Conservation (phyloP, 2,329 filamentous ascomycete genomes). For the Cercospora sojina region DNA sequence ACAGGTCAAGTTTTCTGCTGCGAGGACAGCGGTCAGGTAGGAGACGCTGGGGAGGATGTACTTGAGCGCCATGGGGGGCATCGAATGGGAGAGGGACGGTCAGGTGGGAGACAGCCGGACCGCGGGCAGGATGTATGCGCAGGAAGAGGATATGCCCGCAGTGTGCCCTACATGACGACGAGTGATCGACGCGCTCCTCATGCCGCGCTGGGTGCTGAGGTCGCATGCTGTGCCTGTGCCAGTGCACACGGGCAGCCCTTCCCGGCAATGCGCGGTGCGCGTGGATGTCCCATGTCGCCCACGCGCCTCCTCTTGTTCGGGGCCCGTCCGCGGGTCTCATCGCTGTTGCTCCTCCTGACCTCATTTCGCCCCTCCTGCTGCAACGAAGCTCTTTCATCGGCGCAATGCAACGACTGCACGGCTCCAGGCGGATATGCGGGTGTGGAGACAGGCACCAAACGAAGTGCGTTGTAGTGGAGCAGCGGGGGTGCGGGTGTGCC, state of each 20-base stretch:
- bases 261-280: neutral
- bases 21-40: constrained; percentile 7
- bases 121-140: neutral
- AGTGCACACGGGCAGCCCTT: neutral
- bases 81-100: neutral
- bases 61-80: constrained; percentile 14
- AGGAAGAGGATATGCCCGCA: neutral
- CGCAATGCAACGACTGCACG: neutral
- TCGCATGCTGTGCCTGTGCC: neutral
- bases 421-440: neutral
- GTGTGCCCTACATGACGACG: neutral
- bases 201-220: neutral
- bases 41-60: constrained; percentile 13
- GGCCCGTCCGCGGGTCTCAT: neutral
- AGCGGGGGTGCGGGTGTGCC: neutral
- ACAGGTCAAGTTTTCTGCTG: constrained; percentile 23
- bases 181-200: constrained; percentile 11
- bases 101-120: neutral
- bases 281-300: neutral
- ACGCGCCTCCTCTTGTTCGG: neutral
- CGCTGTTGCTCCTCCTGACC: no score
- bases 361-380: neutral
- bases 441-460: neutral
- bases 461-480: neutral
- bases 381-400: neutral